Evolutionary conservation across 768 basidiomycete species (phyloP), one percentile per base, ranked within the genome.

Genomic region (Rhizopogon vesiculosus): DNA sequence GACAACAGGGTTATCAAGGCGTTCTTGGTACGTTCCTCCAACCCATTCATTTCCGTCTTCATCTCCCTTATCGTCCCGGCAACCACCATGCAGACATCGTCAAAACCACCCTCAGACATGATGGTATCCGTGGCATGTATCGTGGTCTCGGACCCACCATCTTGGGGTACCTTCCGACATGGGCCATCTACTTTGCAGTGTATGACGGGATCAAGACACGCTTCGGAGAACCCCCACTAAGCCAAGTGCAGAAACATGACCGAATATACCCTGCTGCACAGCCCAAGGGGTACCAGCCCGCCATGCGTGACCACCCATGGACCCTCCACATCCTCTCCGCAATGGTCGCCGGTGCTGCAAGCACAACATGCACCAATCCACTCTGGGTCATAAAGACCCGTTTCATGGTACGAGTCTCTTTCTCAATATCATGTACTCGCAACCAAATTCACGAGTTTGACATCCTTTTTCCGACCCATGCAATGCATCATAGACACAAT

Each of bases 301-400:
- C 81, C 51, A 81, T 83, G 64, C 80, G 89, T 29, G 89, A 92
- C 61, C 90, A 91, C 64, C 84, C 89, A 3, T 92, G 90, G 91
- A 78, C 85, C 5, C 73, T 92, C 5, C 96, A 99, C 63, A 90
- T 99, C 58, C 69, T 93, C 6, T 96, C 97, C 6, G 95, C 97
- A 5, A 98, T 99, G 96, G 78, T 83, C 43, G 97, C 96, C 1
- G 97, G 97, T 12, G 95, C 92, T 5, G 77, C 88, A 18, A 95
- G 96, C 65, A 97, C 97, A 6, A 83, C 93, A 51, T 87, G 87
- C 64, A 98, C 97, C 25, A 98, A 93, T 72, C 97, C 97, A 0
- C 71, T 99, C 7, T 99, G 97, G 97, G 93, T 99, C 42, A 94
- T 99, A 71, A 98, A 98, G 77, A 98, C 96, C 22, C 85, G 97